Percentiles rank a stretch among this genome's conserved stretches.
phyloP scores from a whole-genome alignment of 441 rosid species.

The Lepidium campestre region DNA sequence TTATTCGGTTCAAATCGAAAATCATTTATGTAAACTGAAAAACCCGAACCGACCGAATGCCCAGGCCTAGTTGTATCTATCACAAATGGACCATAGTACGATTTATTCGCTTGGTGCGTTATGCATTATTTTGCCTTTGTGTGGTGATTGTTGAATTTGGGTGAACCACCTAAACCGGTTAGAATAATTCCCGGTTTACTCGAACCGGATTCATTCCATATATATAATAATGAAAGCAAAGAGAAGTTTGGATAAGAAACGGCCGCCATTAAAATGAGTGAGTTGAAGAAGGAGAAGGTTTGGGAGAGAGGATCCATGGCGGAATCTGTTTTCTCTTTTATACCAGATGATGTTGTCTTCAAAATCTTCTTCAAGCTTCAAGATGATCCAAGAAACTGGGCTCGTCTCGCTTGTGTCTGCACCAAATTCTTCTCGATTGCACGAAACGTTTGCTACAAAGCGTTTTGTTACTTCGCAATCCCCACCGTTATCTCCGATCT shows the following conservation, averaged over 20 bases:
- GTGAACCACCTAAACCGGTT: not conserved
- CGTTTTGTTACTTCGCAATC: constrained; percentile 44
- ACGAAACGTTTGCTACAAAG: constrained; percentile 60
- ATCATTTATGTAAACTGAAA: no score
- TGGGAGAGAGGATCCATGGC: constrained; percentile 26
- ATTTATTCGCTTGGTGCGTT: not conserved
- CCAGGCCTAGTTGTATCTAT: no score
- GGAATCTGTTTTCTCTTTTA: constrained; percentile 39
- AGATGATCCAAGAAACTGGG: constrained; percentile 82
- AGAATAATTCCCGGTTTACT: not conserved
- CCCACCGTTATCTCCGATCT: constrained; percentile 73
- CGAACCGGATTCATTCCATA: not conserved
- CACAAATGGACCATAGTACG: not conserved
- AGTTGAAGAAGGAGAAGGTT: not conserved
- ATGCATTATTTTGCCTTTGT: not conserved
- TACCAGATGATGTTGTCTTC: constrained; percentile 75
- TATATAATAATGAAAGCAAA: not conserved
- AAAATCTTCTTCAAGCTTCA: constrained; percentile 80
- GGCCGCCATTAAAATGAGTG: not conserved
- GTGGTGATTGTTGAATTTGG: not conserved
- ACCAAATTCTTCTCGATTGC: constrained; percentile 69
- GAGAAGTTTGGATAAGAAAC: constrained; percentile 18
- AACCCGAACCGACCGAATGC: no score
- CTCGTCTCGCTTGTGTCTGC: constrained; percentile 81
- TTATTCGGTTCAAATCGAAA: no score